Evolutionary conservation across 78 protist species (phyloP).

Genomic region (Chrysochromulina parva): DNA sequence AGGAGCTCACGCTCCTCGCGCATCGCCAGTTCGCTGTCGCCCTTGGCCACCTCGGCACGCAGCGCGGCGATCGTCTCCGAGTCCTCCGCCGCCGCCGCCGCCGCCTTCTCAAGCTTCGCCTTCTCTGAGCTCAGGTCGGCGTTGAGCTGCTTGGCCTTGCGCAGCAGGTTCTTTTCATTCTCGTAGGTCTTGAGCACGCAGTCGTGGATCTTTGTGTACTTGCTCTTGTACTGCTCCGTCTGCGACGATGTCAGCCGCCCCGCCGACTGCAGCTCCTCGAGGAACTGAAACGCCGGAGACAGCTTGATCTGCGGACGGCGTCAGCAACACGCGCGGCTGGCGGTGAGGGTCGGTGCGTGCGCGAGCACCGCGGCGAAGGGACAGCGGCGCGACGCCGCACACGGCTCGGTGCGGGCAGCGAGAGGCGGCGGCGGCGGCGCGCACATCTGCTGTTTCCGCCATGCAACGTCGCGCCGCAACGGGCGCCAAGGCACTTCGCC

Average conservation of each 20-base stretch:
- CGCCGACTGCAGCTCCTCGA: too few species aligned
- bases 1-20: constrained; percentile 35
- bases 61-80: background rate
- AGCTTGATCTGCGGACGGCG: too few species aligned
- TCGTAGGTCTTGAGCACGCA: constrained; percentile 48
- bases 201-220: constrained; percentile 48
- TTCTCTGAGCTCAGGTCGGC: background rate
- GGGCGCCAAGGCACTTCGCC: too few species aligned
- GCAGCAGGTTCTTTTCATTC: constrained; percentile 38
- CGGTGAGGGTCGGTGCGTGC: too few species aligned
- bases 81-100: background rate
- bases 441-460: too few species aligned
- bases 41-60: constrained; percentile 25
- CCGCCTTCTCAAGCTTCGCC: background rate
- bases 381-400: too few species aligned
- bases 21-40: constrained; percentile 27
- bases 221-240: constrained; percentile 38
- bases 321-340: too few species aligned
- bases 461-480: too few species aligned
- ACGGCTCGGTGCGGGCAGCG: too few species aligned
- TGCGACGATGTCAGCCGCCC: background rate
- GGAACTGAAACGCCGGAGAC: too few species aligned
- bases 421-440: too few species aligned
- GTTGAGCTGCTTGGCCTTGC: constrained; percentile 44
- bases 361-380: too few species aligned